Evolutionary conservation across 345 rosid species (phyloP), one percentile per base, ranked within the genome.

Genomic region (Clarkia xantiana): DNA sequence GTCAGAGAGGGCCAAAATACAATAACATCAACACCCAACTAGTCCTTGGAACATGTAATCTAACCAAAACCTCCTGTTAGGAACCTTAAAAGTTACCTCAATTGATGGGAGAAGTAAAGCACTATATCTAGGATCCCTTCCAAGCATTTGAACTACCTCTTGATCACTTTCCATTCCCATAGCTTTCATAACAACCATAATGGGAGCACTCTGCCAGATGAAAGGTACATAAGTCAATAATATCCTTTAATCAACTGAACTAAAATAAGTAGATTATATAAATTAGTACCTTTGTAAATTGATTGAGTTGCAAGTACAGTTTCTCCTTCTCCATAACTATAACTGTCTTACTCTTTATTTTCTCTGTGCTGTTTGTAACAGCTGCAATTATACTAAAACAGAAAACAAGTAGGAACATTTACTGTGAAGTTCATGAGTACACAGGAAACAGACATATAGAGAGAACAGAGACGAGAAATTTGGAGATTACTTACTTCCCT

Each of bases 161-260:
- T 86, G 94, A 60, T 86, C 97, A 53, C 91, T 79, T 70, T 90
- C 89, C 96, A 90, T 86, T 57, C 97, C 94, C 97, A 90, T 86
- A 50, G 94, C 97, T 67, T 81, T 86, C 59, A 90, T 70, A 55
- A 81, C 94, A 53, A 79, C 76, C 86, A 90, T 75, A 40, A 90
- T 79, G 51, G 97, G 97, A 69, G 86, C 69, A 84, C 79, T 62
- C 66, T 62, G 47, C 39, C 49, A 57, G 56, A 42, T 7, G 14
- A 7, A 14, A 18, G 45, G 36, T 29, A 29, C 36, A 18, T 45
- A 56, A 14, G 18, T 15, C 40, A 52, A 49, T 18, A 34, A 42
- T 18, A 18, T 16, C 44, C 1, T 40, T 18, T 36, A 45, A 40
- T 40, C 9, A 54, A 10, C n/a, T 19, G 12, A 6, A 36, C 22